Base-by-base conservation (phyloP, 164 flowering plant species). In the Saururus chinensis region DNA sequence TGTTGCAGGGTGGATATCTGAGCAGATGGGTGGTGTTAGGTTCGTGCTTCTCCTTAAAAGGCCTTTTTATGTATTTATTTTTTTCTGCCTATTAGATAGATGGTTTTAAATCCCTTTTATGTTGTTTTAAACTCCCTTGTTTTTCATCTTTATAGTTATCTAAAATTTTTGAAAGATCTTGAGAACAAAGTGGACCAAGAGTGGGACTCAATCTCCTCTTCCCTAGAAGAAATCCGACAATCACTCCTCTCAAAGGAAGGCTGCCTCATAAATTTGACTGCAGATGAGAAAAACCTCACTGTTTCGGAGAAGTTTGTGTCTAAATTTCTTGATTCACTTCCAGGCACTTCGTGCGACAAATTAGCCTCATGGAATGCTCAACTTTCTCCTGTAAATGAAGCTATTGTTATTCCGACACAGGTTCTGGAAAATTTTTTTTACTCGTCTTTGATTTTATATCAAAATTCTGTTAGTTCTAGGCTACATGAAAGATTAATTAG, bases 11-110 rank as follows among this genome's bases (percentile, higher is more conserved):
- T 95, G 96, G 98, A 66, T 95, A 52, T 70, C 85, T 70, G 99
- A 95, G 73, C 95, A 95, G 74, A 95, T 95, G 99, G 99, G 99
- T 73, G 99, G 99, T 61, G 61, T 87, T 71, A 95, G 99, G 99
- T 95, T 56, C 0, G 67, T 40, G 30, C 66, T 49, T 61, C 55
- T 66, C n/a, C n/a, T n/a, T n/a, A n/a, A n/a, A n/a, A n/a, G n/a
- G n/a, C n/a, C n/a, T n/a, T n/a, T n/a, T n/a, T n/a, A n/a, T n/a
- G 37, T 30, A 30, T 6, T 30, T 30, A 30, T 30, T 30, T 30
- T 30, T 30, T 30, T 30, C 37, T 30, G 6, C 37, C 2, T 30
- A 30, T 6, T 30, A 30, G 4, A 6, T 2, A 30, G 37, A 30
- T 30, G 37, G 37, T 6, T 30, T 30, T 30, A 30, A 6, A 30